Evolutionary conservation across 208 protist genomes (phyloP).

Genomic region (Acanthamoeba quina): DNA sequence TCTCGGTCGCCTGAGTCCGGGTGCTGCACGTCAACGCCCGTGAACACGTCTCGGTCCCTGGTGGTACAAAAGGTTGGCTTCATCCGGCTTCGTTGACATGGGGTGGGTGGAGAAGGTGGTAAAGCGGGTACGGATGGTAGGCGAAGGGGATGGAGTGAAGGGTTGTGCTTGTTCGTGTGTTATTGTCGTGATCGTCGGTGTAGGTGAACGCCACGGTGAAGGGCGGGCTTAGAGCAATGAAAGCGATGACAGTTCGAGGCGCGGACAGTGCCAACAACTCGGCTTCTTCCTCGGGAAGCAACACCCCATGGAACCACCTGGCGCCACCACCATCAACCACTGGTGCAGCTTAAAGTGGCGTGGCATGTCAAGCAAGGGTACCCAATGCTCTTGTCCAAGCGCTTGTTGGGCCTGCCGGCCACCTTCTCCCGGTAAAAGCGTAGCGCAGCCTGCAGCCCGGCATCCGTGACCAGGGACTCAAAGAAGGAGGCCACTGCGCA

Average conservation of each 20-base stretch:
- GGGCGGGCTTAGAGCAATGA: background rate
- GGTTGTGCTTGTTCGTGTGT: background rate
- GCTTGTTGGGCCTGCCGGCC: background rate
- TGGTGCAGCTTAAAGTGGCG: too few species aligned
- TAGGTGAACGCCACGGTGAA: slow-evolving; percentile 27
- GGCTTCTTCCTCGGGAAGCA: background rate
- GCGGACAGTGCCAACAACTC: background rate
- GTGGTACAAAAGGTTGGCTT: background rate
- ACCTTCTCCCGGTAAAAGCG: slow-evolving; percentile 1
- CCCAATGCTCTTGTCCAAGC: background rate
- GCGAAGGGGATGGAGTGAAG: background rate
- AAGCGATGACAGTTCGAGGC: background rate
- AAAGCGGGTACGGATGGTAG: slow-evolving; percentile 1
- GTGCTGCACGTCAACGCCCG: background rate
- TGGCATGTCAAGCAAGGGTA: background rate
- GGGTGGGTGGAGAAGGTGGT: background rate
- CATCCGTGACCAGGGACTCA: slow-evolving; percentile 1
- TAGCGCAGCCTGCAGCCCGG: background rate
- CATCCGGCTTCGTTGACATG: background rate
- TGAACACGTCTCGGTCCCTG: background rate
- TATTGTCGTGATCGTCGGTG: background rate
- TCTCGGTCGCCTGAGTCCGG: background rate
- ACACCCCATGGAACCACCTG: slow-evolving; percentile 32
- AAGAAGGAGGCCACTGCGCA: background rate
- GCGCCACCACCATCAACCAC: too few species aligned